phyloP scores from a whole-genome alignment of 805 yeast species.

The Starmerella khaoyaiensis region DNA sequence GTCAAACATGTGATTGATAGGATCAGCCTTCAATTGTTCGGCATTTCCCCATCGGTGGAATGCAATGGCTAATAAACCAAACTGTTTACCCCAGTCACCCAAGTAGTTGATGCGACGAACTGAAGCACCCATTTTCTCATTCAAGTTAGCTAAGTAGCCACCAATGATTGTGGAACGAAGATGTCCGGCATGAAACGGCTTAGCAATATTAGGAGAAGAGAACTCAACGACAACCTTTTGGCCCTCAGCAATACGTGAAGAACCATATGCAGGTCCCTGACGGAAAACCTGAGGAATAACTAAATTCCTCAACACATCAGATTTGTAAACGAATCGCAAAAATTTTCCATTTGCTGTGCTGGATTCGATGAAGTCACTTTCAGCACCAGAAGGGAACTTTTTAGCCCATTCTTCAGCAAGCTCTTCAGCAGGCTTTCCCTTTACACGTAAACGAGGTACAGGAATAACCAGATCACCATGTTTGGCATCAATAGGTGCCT shows the following conservation, averaged over 20 bases:
- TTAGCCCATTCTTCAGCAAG: slow-evolving; percentile 66
- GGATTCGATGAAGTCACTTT: slow-evolving; percentile 49
- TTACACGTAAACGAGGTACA: slow-evolving; percentile 75
- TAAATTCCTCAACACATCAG: slow-evolving; percentile 49
- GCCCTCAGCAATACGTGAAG: slow-evolving; percentile 56
- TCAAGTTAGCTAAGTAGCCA: slow-evolving; percentile 80
- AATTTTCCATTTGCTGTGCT: slow-evolving; percentile 83
- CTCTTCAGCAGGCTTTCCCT: slow-evolving; percentile 64
- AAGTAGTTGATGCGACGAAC: slow-evolving; percentile 84
- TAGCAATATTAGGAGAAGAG: slow-evolving; percentile 96
- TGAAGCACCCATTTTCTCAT: slow-evolving; percentile 86
- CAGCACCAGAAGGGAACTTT: slow-evolving; percentile 43
- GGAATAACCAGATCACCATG: slow-evolving; percentile 91
- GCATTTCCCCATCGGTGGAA: slow-evolving; percentile 75
- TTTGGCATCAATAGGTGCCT: slow-evolving; percentile 72
- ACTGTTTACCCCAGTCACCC: slow-evolving; percentile 99
- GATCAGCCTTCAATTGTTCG: slow-evolving; percentile 55
- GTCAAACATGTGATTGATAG: slow-evolving; percentile 87
- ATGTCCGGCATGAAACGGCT: slow-evolving; percentile 99
- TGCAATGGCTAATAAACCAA: slow-evolving; percentile 90
- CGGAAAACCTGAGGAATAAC: slow-evolving; percentile 58
- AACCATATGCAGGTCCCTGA: slow-evolving; percentile 53
- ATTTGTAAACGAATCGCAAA: slow-evolving; percentile 73
- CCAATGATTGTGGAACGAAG: slow-evolving; percentile 96
- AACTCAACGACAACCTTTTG: slow-evolving; percentile 74